Percentiles rank a stretch among this genome's conserved stretches.
phyloP scores from a whole-genome alignment of 2,329 filamentous ascomycete species.

The Aspergillus nomiae region DNA sequence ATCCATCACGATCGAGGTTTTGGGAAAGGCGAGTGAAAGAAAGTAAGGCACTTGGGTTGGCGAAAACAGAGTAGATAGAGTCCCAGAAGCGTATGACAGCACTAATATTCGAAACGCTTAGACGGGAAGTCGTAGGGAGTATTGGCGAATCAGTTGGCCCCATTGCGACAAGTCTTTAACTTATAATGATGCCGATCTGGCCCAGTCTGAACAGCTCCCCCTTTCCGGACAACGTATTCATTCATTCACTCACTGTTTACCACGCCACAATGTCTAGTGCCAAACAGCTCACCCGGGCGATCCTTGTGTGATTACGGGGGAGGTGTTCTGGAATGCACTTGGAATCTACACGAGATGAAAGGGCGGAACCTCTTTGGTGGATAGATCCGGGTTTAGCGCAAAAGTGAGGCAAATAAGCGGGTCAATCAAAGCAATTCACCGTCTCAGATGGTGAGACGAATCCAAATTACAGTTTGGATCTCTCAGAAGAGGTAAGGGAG shows the following conservation, averaged over 20 bases:
- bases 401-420: conserved; percentile 26
- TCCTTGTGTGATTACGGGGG: conserved; percentile 8
- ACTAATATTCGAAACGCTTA: conserved; percentile 10
- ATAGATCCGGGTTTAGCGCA: conserved; percentile 7
- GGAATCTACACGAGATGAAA: conserved; percentile 22
- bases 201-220: conserved; percentile 9
- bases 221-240: conserved; percentile 9
- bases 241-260: conserved; percentile 11
- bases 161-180: conserved; percentile 18
- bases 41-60: conserved; percentile 21
- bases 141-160: conserved; percentile 12
- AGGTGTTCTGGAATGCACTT: conserved; percentile 27
- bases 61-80: conserved; percentile 20
- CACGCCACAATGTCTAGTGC: conserved; percentile 10
- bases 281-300: conserved; percentile 1
- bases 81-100: conserved; percentile 22
- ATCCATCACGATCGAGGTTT: conserved; percentile 28
- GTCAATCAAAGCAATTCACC: conserved; percentile 14
- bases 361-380: conserved; percentile 23
- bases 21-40: conserved; percentile 23
- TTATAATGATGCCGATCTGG: conserved; percentile 19
- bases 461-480: conserved; percentile 7
- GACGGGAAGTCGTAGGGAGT: conserved; percentile 9
- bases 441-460: conserved; percentile 10
- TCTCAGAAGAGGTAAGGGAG: conserved; percentile 13